Conservation (phyloP, 2,329 filamentous ascomycete species). For the Pyricularia grisea region DNA sequence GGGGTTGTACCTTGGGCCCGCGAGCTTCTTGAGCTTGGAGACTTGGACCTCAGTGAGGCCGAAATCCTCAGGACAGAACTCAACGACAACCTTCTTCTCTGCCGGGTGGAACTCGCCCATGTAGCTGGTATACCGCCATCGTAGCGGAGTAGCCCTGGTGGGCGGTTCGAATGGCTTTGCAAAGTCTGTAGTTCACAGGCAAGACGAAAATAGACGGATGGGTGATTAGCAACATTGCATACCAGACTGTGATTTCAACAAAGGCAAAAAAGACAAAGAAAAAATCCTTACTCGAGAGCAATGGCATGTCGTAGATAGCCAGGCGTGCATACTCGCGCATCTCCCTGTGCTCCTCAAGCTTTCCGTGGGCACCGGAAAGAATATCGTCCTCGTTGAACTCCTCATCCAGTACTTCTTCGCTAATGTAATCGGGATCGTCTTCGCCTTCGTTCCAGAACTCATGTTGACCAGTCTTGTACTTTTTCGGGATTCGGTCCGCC, state of each 20-base stretch:
- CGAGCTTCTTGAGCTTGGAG: conserved; percentile 79
- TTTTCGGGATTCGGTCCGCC: background rate
- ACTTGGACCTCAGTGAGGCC: conserved; percentile 58
- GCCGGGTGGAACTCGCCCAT: conserved; percentile 91
- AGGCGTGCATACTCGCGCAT: conserved; percentile 80
- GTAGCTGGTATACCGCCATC: conserved; percentile 95
- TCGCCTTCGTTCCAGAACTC: conserved; percentile 42
- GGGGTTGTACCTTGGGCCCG: conserved; percentile 80
- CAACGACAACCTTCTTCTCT: conserved; percentile 86
- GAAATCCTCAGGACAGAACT: conserved; percentile 72
- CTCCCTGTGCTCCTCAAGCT: conserved; percentile 83
- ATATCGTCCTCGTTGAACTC: conserved; percentile 77
- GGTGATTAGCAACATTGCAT: background rate
- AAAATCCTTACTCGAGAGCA: conserved; percentile 72
- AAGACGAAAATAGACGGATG: background rate
- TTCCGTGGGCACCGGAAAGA: conserved; percentile 69
- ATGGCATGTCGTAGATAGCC: conserved; percentile 91
- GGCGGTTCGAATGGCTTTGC: conserved; percentile 74
- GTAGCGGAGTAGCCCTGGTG: conserved; percentile 57
- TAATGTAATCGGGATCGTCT: conserved; percentile 30
- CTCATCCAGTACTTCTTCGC: conserved; percentile 42
- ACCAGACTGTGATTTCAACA: background rate
- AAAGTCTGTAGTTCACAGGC: conserved; percentile 48
- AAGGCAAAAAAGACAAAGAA: background rate
- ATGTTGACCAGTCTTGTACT: background rate